Evolutionary conservation across 352 stramenopile species (phyloP), one percentile per base, ranked within the genome.

Genomic region (Globisporangium spinosum): DNA sequence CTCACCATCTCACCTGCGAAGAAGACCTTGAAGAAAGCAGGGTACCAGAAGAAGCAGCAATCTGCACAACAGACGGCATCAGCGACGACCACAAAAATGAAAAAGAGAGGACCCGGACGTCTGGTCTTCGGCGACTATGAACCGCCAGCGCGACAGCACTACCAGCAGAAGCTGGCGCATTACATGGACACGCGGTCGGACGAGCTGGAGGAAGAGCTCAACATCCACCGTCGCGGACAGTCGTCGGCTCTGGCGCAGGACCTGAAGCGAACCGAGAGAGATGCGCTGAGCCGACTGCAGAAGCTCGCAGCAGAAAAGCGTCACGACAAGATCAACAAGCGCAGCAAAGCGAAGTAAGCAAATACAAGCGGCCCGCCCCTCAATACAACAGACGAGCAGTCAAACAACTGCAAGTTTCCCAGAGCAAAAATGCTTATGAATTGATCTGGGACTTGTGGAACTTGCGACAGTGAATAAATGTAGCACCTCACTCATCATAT

Each of bases 241-340:
- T 79, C 73, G 5, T 73, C 73, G 0, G 72, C 72, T 2, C 61
- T 66, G 3, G 67, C 61, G 2, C 71, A 86, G 58, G 84, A 85
- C 62, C 73, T 87, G 38, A 83, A 84, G 59, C 81, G 76, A 22
- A 72, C 82, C 15, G 86, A 93, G 59, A 74, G 77, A 22, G 88
- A 94, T n/a, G 86, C 85, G 1, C 68, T 89, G 47, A 73, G 66
- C 8, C 84, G 88, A 22, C 84, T 80, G 4, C 70, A 86, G 49
- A 89, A 88, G 60, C 73, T 95, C 10, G 77, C 82, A 54, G 73
- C 83, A 2, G 88, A 93, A 69, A 92, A 89, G 70, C 79, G 88
- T 55, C 86, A 95, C 68, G 88, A 94, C 64, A 76, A 80, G 43
- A 90, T 94, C 65, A 94, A 93, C 63, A 67, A 74, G 13, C 77